These are phyloP conservation scores for Epichloe sibirici DNA, from an alignment of 2,329 filamentous ascomycete genomes.

Conservation along the genomic window DNA sequence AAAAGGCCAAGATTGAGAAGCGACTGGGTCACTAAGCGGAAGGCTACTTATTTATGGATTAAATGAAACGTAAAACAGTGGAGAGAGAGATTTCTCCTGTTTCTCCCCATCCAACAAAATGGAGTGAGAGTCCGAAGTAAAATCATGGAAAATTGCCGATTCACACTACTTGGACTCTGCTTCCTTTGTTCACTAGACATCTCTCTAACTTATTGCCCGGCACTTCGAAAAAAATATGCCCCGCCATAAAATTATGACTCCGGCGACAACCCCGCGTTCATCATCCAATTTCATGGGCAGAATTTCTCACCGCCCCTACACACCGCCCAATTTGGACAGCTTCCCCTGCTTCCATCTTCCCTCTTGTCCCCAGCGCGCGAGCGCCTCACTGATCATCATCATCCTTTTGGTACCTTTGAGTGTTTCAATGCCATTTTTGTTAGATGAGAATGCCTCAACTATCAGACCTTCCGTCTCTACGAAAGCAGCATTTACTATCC, in stretches of 20 bases:
- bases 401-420: background rate
- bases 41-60: background rate
- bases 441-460: slow-evolving; percentile 17
- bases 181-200: too few relatives aligned
- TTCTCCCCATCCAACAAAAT: too few relatives aligned
- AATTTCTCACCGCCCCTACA: slow-evolving; percentile 11
- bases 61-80: background rate
- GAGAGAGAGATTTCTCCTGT: too few relatives aligned
- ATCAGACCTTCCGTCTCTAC: slow-evolving; percentile 40
- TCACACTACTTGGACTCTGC: too few relatives aligned
- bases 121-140: too few relatives aligned
- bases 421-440: background rate
- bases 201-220: too few relatives aligned
- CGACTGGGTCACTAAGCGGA: slow-evolving; percentile 36
- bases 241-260: background rate
- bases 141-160: background rate
- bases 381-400: background rate
- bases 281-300: slow-evolving; percentile 8
- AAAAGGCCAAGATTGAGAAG: slow-evolving; percentile 64
- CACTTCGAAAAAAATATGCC: too few relatives aligned
- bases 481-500: slow-evolving; percentile 64
- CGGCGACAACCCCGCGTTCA: slow-evolving; percentile 7
- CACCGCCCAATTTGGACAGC: slow-evolving; percentile 3
- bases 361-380: background rate
- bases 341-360: background rate